Base-by-base conservation (phyloP, 306 rosid genomes). In the Erythrophleum fordii region DNA sequence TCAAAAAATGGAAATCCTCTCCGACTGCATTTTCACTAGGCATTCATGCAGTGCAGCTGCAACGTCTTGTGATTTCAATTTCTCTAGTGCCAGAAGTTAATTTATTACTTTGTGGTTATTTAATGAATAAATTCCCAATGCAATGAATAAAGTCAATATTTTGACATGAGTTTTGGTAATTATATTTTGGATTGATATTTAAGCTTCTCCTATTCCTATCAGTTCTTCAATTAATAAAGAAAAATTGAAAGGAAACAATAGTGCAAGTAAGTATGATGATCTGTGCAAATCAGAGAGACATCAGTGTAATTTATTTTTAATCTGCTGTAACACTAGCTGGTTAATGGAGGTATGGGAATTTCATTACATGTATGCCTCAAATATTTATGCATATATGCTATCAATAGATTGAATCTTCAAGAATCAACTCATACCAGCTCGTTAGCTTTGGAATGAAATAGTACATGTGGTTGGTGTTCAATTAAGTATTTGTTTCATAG, bases 291-390 rank as follows among this genome's bases (percentile, higher is more conserved):
- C 12, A 9, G 46, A 65, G 70, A 26, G 11, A 59, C 31, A 59
- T 26, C 66, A 17, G 0, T 26, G 26, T 59, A 6, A 12, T 59
- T 59, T 59, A 34, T 26, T 11, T 26, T 5, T 26, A 12, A 59
- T 59, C 66, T 14, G n/a, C n/a, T 60, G 20, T 25, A 60, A 28
- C 44, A 18, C 71, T 65, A 35, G 45, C 69, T 64, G 45, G 69
- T 37, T 18, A 18, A 52, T 52, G 25, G 59, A 52, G 59, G 8
- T 17, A 52, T 5, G 23, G 22, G 59, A 52, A 52, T 52, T 14
- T 48, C 10, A 18, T 52, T 18, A 18, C 10, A 18, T 52, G 59
- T 52, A 18, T 52, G 59, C 59, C 59, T 52, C 59, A 52, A n/a
- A 52, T 18, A 52, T n/a, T 37, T 66, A 66, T 8, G 29, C 71